Evolutionary conservation across 1,284 basidiomycete genomes (phyloP), one percentile per base, ranked within the genome.

Genomic region (Papiliotrema terrestris): DNA sequence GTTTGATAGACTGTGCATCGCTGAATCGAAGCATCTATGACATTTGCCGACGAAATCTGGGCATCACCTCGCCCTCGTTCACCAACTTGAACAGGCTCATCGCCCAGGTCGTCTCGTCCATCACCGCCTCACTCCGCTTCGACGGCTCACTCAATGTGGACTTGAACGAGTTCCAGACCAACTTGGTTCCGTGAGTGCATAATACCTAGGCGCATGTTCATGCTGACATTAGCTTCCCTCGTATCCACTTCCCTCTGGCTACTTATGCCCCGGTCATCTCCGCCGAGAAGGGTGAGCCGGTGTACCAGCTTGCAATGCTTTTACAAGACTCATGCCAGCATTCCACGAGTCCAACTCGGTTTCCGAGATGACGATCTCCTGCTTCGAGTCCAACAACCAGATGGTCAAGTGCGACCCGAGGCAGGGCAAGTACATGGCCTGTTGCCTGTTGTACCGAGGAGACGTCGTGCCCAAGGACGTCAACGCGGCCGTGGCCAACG

Each of bases 111-210:
- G 96, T 98, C 58, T 98, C 95, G 17, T 96, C 93, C 53, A 86
- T 98, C 78, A 98, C 95, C 29, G 94, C 94, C 41, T 98, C 95
- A 45, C 84, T 98, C 56, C 90, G 95, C 61, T 98, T 98, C 78
- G 94, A 96, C 72, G 95, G 95, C 46, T 96, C 93, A 60, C 83
- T 98, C 73, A 98, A 98, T 78, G 95, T 98, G 69, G 95, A 98
- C 78, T 78, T 98, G 67, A 93, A 91, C 79, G 94, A 98, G 81
- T 98, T 98, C 85, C 95, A 98, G 82, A 97, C 93, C 62, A 97
- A 97, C 80, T 80, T 97, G 76, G 94, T 97, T 55, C 94, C 91
- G 85, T 89, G 67, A 78, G 88, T 83, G 11, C 23, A 14, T 25
- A n/a, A n/a, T 43, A 26, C 22, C 38, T 39, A 32, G 11, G 29